Evolutionary conservation across 192 early-diverging fungal species (phyloP).

Genomic region (Rhizophagus clarus): DNA sequence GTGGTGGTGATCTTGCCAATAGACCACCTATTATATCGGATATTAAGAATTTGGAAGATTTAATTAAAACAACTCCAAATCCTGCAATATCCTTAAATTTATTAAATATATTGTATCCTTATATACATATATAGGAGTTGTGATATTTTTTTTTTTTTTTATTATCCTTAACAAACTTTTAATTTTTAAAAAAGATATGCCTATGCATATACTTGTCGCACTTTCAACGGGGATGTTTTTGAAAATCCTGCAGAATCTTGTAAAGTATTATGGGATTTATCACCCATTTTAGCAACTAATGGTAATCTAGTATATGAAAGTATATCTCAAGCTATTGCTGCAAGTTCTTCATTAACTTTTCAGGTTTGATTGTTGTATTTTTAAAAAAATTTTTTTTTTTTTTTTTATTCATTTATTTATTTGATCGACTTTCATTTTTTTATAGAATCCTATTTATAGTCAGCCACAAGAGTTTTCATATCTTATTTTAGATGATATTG

Average conservation of each 20-base stretch:
- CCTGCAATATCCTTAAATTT: slow-evolving; percentile 19
- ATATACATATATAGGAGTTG: too few species aligned
- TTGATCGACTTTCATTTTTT: not conserved
- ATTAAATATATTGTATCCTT: slow-evolving; percentile 33
- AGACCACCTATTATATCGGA: not conserved
- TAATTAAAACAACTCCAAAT: slow-evolving; percentile 26
- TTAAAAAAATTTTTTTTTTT: not conserved
- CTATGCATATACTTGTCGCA: slow-evolving; percentile 22
- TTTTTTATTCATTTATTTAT: not conserved
- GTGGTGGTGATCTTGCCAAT: not conserved
- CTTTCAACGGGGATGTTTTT: slow-evolving; percentile 22
- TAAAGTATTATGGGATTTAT: slow-evolving; percentile 22
- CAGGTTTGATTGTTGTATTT: not conserved
- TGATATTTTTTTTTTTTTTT: not conserved
- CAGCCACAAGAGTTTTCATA: slow-evolving; percentile 23
- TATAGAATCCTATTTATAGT: slow-evolving; percentile 23
- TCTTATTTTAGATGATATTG: slow-evolving; percentile 22
- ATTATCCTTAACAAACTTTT: not conserved
- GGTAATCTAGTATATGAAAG: slow-evolving; percentile 19
- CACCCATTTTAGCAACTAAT: not conserved
- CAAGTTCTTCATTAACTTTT: not conserved
- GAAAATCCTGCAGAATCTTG: slow-evolving; percentile 14
- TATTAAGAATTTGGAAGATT: slow-evolving; percentile 21
- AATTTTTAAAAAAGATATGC: slow-evolving; percentile 18
- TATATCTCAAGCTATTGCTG: slow-evolving; percentile 22